Percentiles rank a stretch among this genome's conserved stretches.
These are phyloP conservation scores for Pilatotrama ljubarskyi DNA, from an alignment of 768 basidiomycete species.

Conservation along the genomic window DNA sequence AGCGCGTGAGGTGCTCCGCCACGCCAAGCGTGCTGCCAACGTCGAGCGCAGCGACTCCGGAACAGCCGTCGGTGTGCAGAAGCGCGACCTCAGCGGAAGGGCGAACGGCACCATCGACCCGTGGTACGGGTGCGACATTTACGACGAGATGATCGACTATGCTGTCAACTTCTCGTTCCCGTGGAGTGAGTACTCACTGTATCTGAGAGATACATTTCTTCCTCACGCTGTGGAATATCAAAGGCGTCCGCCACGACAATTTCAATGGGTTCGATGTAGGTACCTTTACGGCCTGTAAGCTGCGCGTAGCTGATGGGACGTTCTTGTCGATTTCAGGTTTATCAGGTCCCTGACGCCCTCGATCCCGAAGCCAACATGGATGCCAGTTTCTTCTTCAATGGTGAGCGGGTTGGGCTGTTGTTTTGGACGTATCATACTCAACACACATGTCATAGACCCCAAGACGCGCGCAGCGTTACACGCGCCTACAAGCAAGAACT, in stretches of 20 bases:
- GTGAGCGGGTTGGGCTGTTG: constrained; percentile 34
- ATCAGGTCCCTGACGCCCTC: constrained; percentile 35
- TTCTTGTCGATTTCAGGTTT: constrained; percentile 19
- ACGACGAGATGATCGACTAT: constrained; percentile 69
- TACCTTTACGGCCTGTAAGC: not conserved
- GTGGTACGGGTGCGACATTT: constrained; percentile 51
- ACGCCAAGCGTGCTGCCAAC: not conserved
- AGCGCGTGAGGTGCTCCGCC: not conserved
- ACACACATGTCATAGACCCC: constrained; percentile 39
- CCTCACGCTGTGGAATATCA: not conserved
- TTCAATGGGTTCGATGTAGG: constrained; percentile 19
- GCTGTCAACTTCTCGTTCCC: constrained; percentile 72
- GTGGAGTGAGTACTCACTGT: constrained; percentile 38
- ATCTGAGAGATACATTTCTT: not conserved
- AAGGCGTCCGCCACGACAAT: not conserved
- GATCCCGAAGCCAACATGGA: constrained; percentile 51
- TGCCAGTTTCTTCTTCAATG: constrained; percentile 60
- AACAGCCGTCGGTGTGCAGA: constrained; percentile 35
- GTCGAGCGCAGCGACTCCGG: constrained; percentile 24
- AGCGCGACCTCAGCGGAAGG: constrained; percentile 48
- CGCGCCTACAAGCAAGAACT: constrained; percentile 60
- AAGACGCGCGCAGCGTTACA: constrained; percentile 61
- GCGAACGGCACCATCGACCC: constrained; percentile 50
- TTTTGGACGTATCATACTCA: too few relatives aligned
- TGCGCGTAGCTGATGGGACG: not conserved